Percentiles rank a stretch among this genome's conserved stretches.
These are phyloP conservation scores for Cenchrus fungigraminus DNA, from an alignment of 176 grass and related monocot species.

Conservation along the genomic window DNA sequence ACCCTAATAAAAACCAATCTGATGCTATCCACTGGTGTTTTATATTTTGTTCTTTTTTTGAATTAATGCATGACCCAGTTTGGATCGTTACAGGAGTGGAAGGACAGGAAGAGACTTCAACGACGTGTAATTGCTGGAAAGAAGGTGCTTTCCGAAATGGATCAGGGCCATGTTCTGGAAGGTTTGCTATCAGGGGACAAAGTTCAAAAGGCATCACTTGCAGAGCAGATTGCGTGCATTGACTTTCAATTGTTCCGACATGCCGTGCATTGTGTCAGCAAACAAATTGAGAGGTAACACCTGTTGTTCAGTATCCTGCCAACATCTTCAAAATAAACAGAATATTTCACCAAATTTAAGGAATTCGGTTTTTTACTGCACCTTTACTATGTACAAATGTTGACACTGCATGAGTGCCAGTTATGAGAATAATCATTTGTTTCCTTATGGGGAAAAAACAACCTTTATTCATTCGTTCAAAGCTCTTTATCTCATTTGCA, in stretches of 20 bases:
- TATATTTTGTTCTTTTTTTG: background rate
- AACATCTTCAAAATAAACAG: slow-evolving; percentile 8
- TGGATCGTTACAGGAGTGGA: slow-evolving; percentile 77
- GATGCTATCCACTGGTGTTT: slow-evolving; percentile 13
- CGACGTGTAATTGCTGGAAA: slow-evolving; percentile 68
- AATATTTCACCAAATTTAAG: background rate
- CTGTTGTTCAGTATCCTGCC: background rate
- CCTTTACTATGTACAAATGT: slow-evolving; percentile 6
- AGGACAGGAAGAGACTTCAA: slow-evolving; percentile 81
- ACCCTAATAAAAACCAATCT: slow-evolving; percentile 4
- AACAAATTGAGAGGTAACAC: slow-evolving; percentile 56
- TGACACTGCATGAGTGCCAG: background rate
- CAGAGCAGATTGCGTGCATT: slow-evolving; percentile 72
- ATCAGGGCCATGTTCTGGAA: slow-evolving; percentile 81
- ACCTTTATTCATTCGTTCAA: background rate
- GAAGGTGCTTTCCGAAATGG: slow-evolving; percentile 78
- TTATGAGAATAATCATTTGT: slow-evolving; percentile 7
- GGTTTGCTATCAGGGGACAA: slow-evolving; percentile 76
- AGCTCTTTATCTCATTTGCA: slow-evolving; percentile 31
- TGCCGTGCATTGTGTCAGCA: slow-evolving; percentile 72
- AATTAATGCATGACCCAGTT: slow-evolving; percentile 22
- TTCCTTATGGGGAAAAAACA: slow-evolving; percentile 12
- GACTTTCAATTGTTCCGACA: slow-evolving; percentile 83
- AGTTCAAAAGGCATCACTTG: slow-evolving; percentile 71
- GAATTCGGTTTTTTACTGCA: background rate